Evolutionary conservation across 106 monocot genomes (phyloP).

Genomic region (Narthecium ossifragum): DNA sequence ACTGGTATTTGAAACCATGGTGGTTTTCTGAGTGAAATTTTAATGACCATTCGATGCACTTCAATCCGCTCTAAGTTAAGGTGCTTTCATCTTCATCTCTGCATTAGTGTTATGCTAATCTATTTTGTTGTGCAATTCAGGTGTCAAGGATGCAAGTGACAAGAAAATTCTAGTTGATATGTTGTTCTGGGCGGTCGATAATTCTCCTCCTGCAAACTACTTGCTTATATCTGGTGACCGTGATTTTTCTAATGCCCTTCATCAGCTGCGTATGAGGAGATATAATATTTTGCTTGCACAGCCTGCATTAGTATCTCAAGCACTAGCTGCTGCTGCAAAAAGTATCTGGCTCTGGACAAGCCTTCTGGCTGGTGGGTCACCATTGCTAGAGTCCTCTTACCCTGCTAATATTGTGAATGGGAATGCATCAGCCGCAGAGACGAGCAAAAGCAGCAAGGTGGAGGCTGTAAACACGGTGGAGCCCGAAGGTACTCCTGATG

Average conservation of each 20-base stretch:
- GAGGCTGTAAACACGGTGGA: neutral
- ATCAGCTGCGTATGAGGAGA: constrained; percentile 55
- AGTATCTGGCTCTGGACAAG: constrained; percentile 54
- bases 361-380: constrained; percentile 44
- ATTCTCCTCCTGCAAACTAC: constrained; percentile 72
- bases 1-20: no score
- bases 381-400: constrained; percentile 20
- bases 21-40: no score
- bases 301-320: constrained; percentile 56
- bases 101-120: constrained; percentile 5
- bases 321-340: constrained; percentile 42
- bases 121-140: constrained; percentile 22
- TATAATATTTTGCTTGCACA: constrained; percentile 68
- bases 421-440: neutral
- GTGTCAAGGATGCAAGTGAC: constrained; percentile 83
- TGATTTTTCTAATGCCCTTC: constrained; percentile 69
- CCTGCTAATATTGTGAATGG: neutral
- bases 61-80: no score
- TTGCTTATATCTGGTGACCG: constrained; percentile 72
- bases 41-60: no score
- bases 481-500: neutral
- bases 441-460: neutral
- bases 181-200: constrained; percentile 86
- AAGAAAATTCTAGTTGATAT: constrained; percentile 88
- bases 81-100: no score